Evolutionary conservation across 768 basidiomycete genomes (phyloP).

Genomic region (Suillus bovinus): DNA sequence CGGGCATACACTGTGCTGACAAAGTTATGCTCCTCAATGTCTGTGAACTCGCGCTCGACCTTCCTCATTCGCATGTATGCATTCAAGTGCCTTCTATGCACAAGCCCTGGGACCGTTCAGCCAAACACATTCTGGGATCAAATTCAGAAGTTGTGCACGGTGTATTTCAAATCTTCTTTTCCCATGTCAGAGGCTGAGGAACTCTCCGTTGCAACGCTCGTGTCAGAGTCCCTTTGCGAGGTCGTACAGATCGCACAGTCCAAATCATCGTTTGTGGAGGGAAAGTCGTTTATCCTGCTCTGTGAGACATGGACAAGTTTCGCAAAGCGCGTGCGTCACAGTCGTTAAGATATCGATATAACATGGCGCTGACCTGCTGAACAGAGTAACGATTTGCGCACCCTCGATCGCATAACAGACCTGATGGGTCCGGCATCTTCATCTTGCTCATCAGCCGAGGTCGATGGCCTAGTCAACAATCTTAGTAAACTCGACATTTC

Average conservation of each 20-base stretch:
- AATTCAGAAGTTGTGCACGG: constrained; percentile 46
- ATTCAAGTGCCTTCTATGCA: constrained; percentile 49
- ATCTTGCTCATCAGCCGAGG: constrained; percentile 7
- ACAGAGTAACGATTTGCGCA: constrained; percentile 49
- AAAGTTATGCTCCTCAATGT: constrained; percentile 30
- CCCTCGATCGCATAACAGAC: constrained; percentile 47
- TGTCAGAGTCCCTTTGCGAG: constrained; percentile 46
- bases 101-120: constrained; percentile 48
- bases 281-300: constrained; percentile 56
- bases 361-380: neutral
- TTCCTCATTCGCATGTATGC: constrained; percentile 43
- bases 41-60: constrained; percentile 24
- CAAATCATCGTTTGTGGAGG: constrained; percentile 46
- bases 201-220: constrained; percentile 25
- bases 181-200: constrained; percentile 15
- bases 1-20: constrained; percentile 58
- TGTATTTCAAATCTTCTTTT: constrained; percentile 25
- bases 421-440: constrained; percentile 33
- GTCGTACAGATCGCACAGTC: constrained; percentile 43
- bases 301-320: constrained; percentile 75
- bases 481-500: constrained; percentile 20
- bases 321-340: constrained; percentile 55
- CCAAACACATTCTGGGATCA: constrained; percentile 74
- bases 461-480: constrained; percentile 21
- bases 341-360: neutral